Conservation (phyloP, 106 monocot genomes). For the Apostasia shenzhenica region DNA sequence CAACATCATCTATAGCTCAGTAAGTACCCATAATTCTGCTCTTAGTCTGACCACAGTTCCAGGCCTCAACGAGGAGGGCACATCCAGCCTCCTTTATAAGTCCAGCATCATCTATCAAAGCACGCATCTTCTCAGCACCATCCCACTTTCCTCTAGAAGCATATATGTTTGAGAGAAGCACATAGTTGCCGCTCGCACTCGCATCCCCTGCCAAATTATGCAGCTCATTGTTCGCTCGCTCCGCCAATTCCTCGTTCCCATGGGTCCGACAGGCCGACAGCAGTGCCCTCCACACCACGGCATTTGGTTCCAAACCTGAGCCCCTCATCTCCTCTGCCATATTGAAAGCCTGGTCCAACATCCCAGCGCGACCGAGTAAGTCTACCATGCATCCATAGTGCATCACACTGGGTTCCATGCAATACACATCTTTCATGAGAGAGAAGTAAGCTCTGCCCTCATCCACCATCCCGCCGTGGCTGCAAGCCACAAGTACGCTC, state of each 20-base stretch:
- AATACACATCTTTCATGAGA: conserved; percentile 42
- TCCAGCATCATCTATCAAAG: conserved; percentile 49
- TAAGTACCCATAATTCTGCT: too few species aligned
- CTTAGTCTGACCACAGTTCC: too few species aligned
- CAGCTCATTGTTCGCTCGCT: conserved; percentile 36
- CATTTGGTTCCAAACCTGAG: conserved; percentile 15
- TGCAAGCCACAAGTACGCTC: conserved; percentile 46
- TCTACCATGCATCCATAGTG: conserved; percentile 80
- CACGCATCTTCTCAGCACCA: conserved; percentile 41
- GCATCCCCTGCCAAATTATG: conserved; percentile 20
- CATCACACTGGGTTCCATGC: conserved; percentile 47
- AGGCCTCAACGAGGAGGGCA: conserved; percentile 12
- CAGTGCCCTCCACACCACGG: conserved; percentile 51
- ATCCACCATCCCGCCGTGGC: conserved; percentile 54
- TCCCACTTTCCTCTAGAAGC: conserved; percentile 50
- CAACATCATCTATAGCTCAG: too few species aligned
- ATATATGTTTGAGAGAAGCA: conserved; percentile 61
- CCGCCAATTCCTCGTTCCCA: conserved; percentile 44
- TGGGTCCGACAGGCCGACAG: conserved; percentile 51
- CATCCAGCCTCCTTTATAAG: conserved; percentile 61
- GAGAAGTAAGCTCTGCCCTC: conserved; percentile 34
- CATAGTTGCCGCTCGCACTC: conserved; percentile 49
- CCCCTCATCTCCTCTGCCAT: conserved; percentile 27
- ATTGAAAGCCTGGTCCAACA: conserved; percentile 34
- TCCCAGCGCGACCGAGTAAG: conserved; percentile 49